Conservation (phyloP, 331 rosid genomes). For the Rhamnella rubrinervis region DNA sequence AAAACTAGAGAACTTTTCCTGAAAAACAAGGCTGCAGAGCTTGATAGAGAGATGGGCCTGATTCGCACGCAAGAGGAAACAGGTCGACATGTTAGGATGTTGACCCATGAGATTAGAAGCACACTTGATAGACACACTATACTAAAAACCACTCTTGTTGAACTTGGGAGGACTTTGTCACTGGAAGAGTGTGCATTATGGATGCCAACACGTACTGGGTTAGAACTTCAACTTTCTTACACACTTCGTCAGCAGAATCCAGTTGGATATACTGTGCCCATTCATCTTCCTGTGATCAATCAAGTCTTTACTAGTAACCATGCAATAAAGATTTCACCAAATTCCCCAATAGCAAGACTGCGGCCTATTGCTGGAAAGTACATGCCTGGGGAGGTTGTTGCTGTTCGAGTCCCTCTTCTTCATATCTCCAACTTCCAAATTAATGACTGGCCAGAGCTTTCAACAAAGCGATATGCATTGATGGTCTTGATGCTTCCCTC, state of each 20-base stretch:
- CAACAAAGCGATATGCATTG: slow-evolving; percentile 85
- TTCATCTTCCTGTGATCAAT: slow-evolving; percentile 85
- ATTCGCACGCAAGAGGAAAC: slow-evolving; percentile 96
- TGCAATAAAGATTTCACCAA: slow-evolving; percentile 67
- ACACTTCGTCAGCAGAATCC: slow-evolving; percentile 93
- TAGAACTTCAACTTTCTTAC: slow-evolving; percentile 95
- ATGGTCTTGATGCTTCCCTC: slow-evolving; percentile 99
- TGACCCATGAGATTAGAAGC: slow-evolving; percentile 93
- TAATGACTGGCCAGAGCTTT: slow-evolving; percentile 95
- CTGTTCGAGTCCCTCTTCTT: slow-evolving; percentile 93
- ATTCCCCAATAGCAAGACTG: slow-evolving; percentile 81
- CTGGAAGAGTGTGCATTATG: slow-evolving; percentile 96
- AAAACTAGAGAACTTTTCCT: slow-evolving; percentile 84
- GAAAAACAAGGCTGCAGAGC: slow-evolving; percentile 96
- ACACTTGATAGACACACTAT: slow-evolving; percentile 93
- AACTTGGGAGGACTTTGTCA: slow-evolving; percentile 77
- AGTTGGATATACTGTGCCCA: slow-evolving; percentile 85
- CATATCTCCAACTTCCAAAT: slow-evolving; percentile 96
- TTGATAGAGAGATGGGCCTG: slow-evolving; percentile 95
- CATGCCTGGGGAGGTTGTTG: slow-evolving; percentile 87
- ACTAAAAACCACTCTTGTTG: slow-evolving; percentile 88
- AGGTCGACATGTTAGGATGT: slow-evolving; percentile 95
- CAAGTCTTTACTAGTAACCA: slow-evolving; percentile 74
- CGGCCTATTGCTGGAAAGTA: slow-evolving; percentile 65
- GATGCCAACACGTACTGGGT: slow-evolving; percentile 96